phyloP scores from a whole-genome alignment of 2,329 filamentous ascomycete species.

The Cadophora luteo-olivacea region DNA sequence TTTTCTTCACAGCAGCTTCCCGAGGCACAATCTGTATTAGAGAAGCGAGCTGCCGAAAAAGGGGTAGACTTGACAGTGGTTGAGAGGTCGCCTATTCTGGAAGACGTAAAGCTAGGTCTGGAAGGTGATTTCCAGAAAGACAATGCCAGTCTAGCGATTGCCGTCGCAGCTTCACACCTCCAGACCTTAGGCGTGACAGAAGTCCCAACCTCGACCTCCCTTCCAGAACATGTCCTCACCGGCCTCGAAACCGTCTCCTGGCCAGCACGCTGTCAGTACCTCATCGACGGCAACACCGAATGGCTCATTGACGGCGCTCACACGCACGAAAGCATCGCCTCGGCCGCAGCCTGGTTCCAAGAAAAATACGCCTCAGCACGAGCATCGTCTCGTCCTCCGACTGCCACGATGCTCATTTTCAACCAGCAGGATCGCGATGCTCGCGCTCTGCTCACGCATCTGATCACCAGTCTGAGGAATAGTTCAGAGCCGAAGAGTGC shows the following conservation, averaged over 20 bases:
- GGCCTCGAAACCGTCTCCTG: constrained; percentile 79
- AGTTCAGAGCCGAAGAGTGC: background rate
- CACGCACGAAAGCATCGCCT: constrained; percentile 85
- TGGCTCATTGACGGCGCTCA: constrained; percentile 98
- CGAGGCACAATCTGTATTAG: constrained; percentile 64
- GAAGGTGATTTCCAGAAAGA: constrained; percentile 62
- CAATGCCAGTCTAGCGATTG: constrained; percentile 64
- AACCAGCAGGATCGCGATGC: constrained; percentile 92
- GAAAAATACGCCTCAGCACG: constrained; percentile 43
- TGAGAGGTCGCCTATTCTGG: constrained; percentile 45
- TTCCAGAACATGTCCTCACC: constrained; percentile 69
- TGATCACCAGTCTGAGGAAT: constrained; percentile 62
- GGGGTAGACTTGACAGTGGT: constrained; percentile 35
- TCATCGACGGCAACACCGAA: constrained; percentile 61
- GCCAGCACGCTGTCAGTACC: constrained; percentile 77
- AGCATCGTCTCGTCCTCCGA: constrained; percentile 13
- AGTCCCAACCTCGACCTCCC: background rate
- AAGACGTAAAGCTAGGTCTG: constrained; percentile 52
- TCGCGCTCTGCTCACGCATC: constrained; percentile 63
- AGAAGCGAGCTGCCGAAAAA: constrained; percentile 58
- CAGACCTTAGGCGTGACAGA: constrained; percentile 45
- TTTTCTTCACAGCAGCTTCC: constrained; percentile 67
- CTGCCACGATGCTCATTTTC: constrained; percentile 71
- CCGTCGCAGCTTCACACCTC: constrained; percentile 60
- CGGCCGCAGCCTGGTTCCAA: constrained; percentile 83